Base-by-base conservation (phyloP, 208 protist species). In the Trypanosoma mega region DNA sequence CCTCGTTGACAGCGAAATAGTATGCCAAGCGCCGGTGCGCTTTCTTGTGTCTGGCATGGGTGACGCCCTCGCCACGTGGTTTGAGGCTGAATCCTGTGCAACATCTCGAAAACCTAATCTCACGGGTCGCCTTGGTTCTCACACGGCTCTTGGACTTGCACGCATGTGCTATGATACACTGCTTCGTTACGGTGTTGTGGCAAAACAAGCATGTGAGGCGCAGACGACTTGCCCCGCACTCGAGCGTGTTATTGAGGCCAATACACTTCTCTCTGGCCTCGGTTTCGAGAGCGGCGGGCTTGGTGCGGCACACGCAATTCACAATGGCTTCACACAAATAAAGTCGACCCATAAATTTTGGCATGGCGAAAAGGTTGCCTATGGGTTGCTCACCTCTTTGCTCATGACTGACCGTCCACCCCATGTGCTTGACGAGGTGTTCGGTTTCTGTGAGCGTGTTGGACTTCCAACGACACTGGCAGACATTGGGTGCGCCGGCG, bases 321-420 rank as follows among this genome's bases (percentile, higher is more conserved):
- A 76, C 51, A 76, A 76, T 45, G 70, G 61, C 34, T 54, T 76
- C 23, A 71, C 70, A 8, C 43, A 31, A 7, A 50, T 76, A 8
- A 9, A 20, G 4, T 53, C 64, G 44, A 60, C 51, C 16, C 70
- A 76, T 29, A 20, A 21, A 23, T 76, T 46, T 50, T 49, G 24
- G 47, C 70, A 76, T 36, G 70, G 70, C 31, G 62, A 76, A 53
- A 76, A 76, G 49, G 70, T 76, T 31, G 49, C 61, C 34, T 37
- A 63, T 11, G 70, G 70, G 27, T 5, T 64, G 30, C 41, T 49
- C 26, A 59, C 62, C 5, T 63, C 55, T 18, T 45, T 70, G 6
- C 63, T 76, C 43, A 26, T 76, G 29, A 53, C 63, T 23, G 70
- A 70, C 56, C 33, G 30, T 5, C 36, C 61, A 23, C 54, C 62